These are phyloP conservation scores for Jaenimonas drosophilae DNA, from an alignment of 208 protist genomes.

Conservation along the genomic window DNA sequence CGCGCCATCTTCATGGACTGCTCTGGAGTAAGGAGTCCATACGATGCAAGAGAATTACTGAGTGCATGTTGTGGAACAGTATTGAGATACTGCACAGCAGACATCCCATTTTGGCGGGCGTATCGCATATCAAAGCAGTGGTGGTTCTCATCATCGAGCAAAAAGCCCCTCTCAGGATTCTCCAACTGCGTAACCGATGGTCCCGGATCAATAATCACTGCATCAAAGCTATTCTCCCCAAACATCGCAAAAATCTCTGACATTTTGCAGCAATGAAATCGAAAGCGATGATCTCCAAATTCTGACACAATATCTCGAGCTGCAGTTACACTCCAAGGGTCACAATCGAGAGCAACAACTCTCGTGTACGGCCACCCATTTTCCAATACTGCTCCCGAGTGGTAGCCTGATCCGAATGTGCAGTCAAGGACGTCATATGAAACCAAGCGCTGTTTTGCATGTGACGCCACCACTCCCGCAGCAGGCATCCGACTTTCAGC, in stretches of 20 bases:
- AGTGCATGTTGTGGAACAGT: constrained; percentile 61
- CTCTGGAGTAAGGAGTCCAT: constrained; percentile 53
- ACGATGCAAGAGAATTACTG: constrained; percentile 25
- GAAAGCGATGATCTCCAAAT: constrained; percentile 62
- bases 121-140: constrained; percentile 83
- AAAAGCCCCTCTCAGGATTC: constrained; percentile 67
- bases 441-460: constrained; percentile 41
- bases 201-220: constrained; percentile 81
- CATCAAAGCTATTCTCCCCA: constrained; percentile 74
- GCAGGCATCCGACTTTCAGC: constrained; percentile 9
- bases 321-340: constrained; percentile 21
- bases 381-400: constrained; percentile 69
- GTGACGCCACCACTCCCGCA: not conserved
- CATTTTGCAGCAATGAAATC: constrained; percentile 64
- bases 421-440: constrained; percentile 84
- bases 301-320: constrained; percentile 43
- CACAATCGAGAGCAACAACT: constrained; percentile 80
- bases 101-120: constrained; percentile 22
- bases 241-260: constrained; percentile 77
- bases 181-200: constrained; percentile 70
- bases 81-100: constrained; percentile 74
- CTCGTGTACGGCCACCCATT: constrained; percentile 78
- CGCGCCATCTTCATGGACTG: constrained; percentile 80
- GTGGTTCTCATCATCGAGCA: constrained; percentile 50
- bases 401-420: constrained; percentile 75